These are phyloP conservation scores for Wallacemonas rigidus DNA, from an alignment of 208 protist genomes.

Conservation along the genomic window DNA sequence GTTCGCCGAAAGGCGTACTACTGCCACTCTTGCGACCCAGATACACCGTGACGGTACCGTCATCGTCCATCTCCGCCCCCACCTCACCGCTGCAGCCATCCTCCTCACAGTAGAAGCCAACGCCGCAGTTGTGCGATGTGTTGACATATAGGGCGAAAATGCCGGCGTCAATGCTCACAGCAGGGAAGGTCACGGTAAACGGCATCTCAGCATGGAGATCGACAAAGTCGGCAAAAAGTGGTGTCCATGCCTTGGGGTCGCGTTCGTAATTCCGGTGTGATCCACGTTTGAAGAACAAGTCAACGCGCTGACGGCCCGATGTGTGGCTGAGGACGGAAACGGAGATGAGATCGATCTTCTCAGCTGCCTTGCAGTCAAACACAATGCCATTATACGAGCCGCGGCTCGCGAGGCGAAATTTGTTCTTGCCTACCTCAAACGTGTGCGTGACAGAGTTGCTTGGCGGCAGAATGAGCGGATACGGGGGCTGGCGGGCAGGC, in stretches of 20 bases:
- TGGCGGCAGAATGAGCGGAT: conserved; percentile 64
- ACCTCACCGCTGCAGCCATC: conserved; percentile 77
- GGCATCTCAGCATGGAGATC: conserved; percentile 66
- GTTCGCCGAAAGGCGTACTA: conserved; percentile 70
- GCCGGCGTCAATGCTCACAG: conserved; percentile 58
- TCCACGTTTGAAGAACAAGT: conserved; percentile 87
- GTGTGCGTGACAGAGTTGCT: conserved; percentile 58
- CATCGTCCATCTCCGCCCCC: conserved; percentile 74
- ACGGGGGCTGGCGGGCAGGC: conserved; percentile 37
- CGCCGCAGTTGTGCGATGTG: conserved; percentile 87
- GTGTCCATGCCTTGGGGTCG: conserved; percentile 64
- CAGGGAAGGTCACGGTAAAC: conserved; percentile 66
- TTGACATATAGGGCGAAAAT: conserved; percentile 89
- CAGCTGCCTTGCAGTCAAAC: conserved; percentile 83
- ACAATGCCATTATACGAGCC: conserved; percentile 91
- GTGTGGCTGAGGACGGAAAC: conserved; percentile 73
- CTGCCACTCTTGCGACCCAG: conserved; percentile 81
- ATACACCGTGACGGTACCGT: conserved; percentile 77
- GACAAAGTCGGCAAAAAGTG: conserved; percentile 73
- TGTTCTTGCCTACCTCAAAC: conserved; percentile 87
- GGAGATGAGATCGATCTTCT: conserved; percentile 71
- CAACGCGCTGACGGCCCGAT: conserved; percentile 73
- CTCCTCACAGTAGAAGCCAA: conserved; percentile 86
- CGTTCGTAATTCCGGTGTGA: conserved; percentile 65
- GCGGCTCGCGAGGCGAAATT: conserved; percentile 66